Base-by-base conservation (phyloP, 2,329 filamentous ascomycete genomes). In the Penicillium paneum region DNA sequence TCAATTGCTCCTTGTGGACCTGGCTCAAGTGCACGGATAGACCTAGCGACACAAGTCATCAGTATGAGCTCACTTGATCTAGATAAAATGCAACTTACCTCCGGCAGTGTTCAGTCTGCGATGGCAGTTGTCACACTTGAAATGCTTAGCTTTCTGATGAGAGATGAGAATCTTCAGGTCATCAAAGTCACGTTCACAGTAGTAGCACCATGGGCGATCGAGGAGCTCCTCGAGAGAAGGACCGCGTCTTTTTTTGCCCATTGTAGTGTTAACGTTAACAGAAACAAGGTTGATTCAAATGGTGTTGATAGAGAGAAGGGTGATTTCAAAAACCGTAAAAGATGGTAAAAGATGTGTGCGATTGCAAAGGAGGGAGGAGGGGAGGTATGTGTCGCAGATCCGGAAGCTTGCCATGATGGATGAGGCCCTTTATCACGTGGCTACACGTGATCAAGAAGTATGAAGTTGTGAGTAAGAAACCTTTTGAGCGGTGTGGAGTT, bases 61-160 rank as follows among this genome's bases (percentile, higher is more conserved):
- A 56, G 53, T 41, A 46, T 32, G 41, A 59, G 21, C 21, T 8
- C 32, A 26, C 8, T 3, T 19, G 10, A 34, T 41, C 24, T 32
- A 41, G n/a, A n/a, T n/a, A 8, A 13, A n/a, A 21, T 24, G n/a
- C 21, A 31, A 72, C 83, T 69, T 75, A 95, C 91, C 94, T 82
- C 94, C 94, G 39, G 92, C 92, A 1, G 94, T 99, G 71, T 96
- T 97, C 52, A 99, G 77, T 63, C 92, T 83, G 61, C 94, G 85
- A 49, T 87, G 87, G 73, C 94, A 99, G 77, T 88, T 81, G 66
- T 96, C 90, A 77, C 94, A 99, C 76, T 96, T 97, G 81, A 96
- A 97, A 75, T 99, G 94, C 76, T 97, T 97, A n/a, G 93, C 92
- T 73, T 97, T 97, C 71, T 97, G 94, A 74, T 99, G 94, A 54